Percentiles rank a stretch among this genome's conserved stretches.
Conservation (phyloP, 2,329 filamentous ascomycete genomes). For the Cryoendolithus antarcticus region DNA sequence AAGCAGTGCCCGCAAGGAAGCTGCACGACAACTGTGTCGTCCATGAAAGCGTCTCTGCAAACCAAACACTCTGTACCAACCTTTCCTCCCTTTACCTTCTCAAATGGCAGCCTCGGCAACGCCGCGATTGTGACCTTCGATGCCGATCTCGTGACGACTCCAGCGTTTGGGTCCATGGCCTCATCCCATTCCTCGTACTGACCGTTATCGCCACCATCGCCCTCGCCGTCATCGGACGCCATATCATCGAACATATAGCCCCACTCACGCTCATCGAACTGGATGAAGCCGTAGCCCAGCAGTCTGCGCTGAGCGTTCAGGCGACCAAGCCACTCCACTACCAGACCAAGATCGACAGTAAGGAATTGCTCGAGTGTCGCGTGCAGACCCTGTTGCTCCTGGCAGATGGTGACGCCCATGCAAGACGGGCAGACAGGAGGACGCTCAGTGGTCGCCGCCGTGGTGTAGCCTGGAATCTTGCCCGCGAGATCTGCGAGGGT, state of each 20-base stretch:
- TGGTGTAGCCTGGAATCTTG: constrained; percentile 12
- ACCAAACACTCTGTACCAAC: constrained; percentile 9
- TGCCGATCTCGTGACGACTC: constrained; percentile 7
- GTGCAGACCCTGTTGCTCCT: constrained; percentile 14
- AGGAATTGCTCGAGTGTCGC: constrained; percentile 6
- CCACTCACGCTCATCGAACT: constrained; percentile 20
- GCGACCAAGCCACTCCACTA: constrained; percentile 9
- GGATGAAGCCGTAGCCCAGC: constrained; percentile 11
- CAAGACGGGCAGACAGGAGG: constrained; percentile 17
- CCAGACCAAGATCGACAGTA: constrained; percentile 3
- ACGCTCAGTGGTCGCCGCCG: constrained; percentile 7
- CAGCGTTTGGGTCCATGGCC: constrained; percentile 14
- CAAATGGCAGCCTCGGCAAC: constrained; percentile 8
- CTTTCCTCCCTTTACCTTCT: constrained; percentile 6
- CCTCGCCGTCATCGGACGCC: constrained; percentile 7
- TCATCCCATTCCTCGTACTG: constrained; percentile 13
- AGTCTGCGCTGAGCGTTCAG: constrained; percentile 9
- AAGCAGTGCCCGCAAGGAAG: constrained; percentile 14
- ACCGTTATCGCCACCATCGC: constrained; percentile 4
- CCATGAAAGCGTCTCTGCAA: constrained; percentile 8
- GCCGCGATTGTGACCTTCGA: constrained; percentile 10
- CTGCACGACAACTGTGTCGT: constrained; percentile 8
- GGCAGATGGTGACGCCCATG: constrained; percentile 12
- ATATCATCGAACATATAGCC: constrained; percentile 16
- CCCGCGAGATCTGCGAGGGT: constrained; percentile 5